Evolutionary conservation across 768 basidiomycete genomes (phyloP).

Genomic region (Candolleomyces aberdarensis): DNA sequence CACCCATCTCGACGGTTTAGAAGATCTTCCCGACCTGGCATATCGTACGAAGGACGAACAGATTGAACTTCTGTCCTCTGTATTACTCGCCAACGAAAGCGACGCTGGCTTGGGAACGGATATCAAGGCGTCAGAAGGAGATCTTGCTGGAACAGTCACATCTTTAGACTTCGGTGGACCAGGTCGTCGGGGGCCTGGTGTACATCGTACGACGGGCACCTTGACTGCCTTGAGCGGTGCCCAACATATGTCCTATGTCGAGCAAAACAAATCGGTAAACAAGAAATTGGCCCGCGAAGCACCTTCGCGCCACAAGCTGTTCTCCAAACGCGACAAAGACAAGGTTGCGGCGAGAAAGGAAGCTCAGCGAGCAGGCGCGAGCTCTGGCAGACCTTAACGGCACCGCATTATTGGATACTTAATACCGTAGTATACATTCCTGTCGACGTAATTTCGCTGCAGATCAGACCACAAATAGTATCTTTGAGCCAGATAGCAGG

Average conservation of each 20-base stretch:
- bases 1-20: constrained; percentile 92
- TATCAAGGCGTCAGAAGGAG: constrained; percentile 78
- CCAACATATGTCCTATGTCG: constrained; percentile 90
- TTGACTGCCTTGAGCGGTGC: constrained; percentile 83
- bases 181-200: constrained; percentile 55
- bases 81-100: constrained; percentile 86
- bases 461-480: neutral
- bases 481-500: no score
- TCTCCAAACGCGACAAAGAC: constrained; percentile 80
- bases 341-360: constrained; percentile 53
- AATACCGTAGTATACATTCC: neutral
- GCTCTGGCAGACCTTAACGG: neutral
- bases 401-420: neutral
- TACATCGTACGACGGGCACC: constrained; percentile 79
- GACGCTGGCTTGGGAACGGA: constrained; percentile 88
- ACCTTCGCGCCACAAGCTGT: constrained; percentile 69
- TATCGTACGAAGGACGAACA: constrained; percentile 91
- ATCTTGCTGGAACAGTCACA: constrained; percentile 81
- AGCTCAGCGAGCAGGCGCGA: constrained; percentile 20
- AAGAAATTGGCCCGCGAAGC: constrained; percentile 63
- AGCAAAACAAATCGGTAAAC: constrained; percentile 90
- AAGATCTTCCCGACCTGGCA: constrained; percentile 82
- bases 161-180: constrained; percentile 84
- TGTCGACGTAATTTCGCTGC: neutral
- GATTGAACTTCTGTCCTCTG: constrained; percentile 93